Percentiles rank a stretch among this genome's conserved stretches.
Evolutionary conservation across 495 filamentous ascomycete genomes (phyloP).

Genomic region (Aspergillus diversus): DNA sequence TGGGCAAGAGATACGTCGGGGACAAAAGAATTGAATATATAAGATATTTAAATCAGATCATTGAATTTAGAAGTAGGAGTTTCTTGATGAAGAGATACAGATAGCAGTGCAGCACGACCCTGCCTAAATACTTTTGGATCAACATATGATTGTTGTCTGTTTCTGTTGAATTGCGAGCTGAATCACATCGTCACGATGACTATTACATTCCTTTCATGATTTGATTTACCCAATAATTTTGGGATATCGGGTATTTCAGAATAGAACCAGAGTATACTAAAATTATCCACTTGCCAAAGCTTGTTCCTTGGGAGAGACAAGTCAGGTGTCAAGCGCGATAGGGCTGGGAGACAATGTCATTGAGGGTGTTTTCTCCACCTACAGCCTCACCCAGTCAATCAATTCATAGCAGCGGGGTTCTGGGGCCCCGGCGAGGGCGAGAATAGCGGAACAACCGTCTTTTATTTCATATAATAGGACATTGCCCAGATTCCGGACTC

Average conservation of each 20-base stretch:
- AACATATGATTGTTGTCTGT: not conserved
- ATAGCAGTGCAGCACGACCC: too few species aligned
- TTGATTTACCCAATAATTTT: not conserved
- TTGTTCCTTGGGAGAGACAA: not conserved
- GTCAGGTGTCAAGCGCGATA: not conserved
- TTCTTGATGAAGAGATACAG: too few species aligned
- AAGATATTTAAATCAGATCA: too few species aligned
- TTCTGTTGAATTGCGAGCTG: too few species aligned
- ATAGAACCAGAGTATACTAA: not conserved
- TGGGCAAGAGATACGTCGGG: not conserved
- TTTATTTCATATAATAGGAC: not conserved
- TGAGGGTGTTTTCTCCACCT: too few species aligned
- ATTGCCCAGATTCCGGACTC: not conserved
- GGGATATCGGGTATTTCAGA: not conserved
- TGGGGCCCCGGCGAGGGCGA: too few species aligned
- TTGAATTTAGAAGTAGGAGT: too few species aligned
- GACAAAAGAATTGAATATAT: not conserved
- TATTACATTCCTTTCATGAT: not conserved
- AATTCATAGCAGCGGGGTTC: too few species aligned
- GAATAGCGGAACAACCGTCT: not conserved
- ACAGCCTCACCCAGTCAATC: too few species aligned
- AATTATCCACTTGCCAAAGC: not conserved
- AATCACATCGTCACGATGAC: not conserved
- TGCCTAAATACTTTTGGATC: not conserved
- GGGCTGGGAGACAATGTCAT: not conserved